phyloP scores from a whole-genome alignment of 805 yeast genomes.

The Spathaspora gorwiae region DNA sequence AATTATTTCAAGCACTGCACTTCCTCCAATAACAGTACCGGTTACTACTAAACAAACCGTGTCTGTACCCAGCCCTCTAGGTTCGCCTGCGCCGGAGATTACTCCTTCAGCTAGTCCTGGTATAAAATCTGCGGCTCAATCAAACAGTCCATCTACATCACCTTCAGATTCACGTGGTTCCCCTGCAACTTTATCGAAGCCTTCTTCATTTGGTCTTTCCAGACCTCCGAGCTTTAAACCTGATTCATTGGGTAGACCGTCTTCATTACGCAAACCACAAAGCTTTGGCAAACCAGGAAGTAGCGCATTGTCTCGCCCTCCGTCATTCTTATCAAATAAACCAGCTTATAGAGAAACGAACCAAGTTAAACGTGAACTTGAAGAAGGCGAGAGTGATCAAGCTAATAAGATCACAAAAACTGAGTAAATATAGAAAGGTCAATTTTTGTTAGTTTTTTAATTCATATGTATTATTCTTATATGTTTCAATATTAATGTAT shows the following conservation, averaged over 20 bases:
- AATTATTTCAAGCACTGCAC: background rate
- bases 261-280: slow-evolving; percentile 20
- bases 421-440: slow-evolving; percentile 1
- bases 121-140: slow-evolving; percentile 2
- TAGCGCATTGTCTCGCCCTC: slow-evolving; percentile 28
- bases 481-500: background rate
- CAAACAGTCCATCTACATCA: slow-evolving; percentile 3
- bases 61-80: background rate
- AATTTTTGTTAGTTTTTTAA: background rate
- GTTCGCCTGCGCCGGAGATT: background rate
- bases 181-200: slow-evolving; percentile 10
- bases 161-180: slow-evolving; percentile 1
- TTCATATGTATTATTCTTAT: background rate
- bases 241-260: slow-evolving; percentile 21
- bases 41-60: background rate
- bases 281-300: slow-evolving; percentile 26
- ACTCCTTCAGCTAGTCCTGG: slow-evolving; percentile 1
- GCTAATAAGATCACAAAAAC: slow-evolving; percentile 5
- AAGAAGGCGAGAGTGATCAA: slow-evolving; percentile 5
- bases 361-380: slow-evolving; percentile 8
- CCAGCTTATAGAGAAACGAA: slow-evolving; percentile 12
- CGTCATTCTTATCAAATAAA: slow-evolving; percentile 34
- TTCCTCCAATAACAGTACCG: background rate
- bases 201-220: slow-evolving; percentile 21
- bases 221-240: slow-evolving; percentile 22